Percentiles rank a stretch among this genome's conserved stretches.
Conservation (phyloP, 2,329 filamentous ascomycete genomes). For the Arthroderma sp. region DNA sequence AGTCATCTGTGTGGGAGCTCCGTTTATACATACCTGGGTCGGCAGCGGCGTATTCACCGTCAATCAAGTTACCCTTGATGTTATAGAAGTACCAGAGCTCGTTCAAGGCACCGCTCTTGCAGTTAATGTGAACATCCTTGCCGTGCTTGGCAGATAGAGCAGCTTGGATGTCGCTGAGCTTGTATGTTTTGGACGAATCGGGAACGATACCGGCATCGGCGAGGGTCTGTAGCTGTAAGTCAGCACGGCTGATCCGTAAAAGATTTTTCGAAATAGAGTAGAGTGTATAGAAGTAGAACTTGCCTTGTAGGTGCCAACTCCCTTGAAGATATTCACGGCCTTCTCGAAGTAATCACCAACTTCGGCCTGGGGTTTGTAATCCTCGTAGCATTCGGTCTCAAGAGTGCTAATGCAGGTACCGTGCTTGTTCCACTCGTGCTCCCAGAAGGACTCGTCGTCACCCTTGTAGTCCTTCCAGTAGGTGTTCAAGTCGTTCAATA, state of each 20-base stretch:
- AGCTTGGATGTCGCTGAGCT: slow-evolving; percentile 35
- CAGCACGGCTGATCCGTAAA: background rate
- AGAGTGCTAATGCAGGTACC: slow-evolving; percentile 61
- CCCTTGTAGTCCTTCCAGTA: slow-evolving; percentile 48
- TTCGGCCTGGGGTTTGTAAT: slow-evolving; percentile 42
- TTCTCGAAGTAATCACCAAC: slow-evolving; percentile 46
- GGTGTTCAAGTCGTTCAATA: slow-evolving; percentile 44
- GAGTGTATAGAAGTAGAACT: slow-evolving; percentile 5
- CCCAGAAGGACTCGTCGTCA: slow-evolving; percentile 48
- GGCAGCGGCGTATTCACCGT: slow-evolving; percentile 46
- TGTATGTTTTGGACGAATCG: slow-evolving; percentile 37
- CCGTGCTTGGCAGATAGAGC: slow-evolving; percentile 37
- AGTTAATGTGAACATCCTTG: slow-evolving; percentile 38
- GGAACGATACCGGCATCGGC: slow-evolving; percentile 43
- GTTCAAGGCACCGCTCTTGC: slow-evolving; percentile 35
- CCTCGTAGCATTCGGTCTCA: slow-evolving; percentile 48
- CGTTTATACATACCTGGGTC: slow-evolving; percentile 30
- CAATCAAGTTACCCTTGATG: slow-evolving; percentile 44
- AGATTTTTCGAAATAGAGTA: background rate
- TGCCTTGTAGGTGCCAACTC: slow-evolving; percentile 41
- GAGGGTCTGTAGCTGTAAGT: slow-evolving; percentile 19
- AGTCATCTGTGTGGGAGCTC: background rate
- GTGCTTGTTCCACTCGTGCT: slow-evolving; percentile 60
- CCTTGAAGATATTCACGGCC: slow-evolving; percentile 42
- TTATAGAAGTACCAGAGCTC: slow-evolving; percentile 43